phyloP scores from a whole-genome alignment of 148 eudicot genomes.

The Arctostaphylos glauca region DNA sequence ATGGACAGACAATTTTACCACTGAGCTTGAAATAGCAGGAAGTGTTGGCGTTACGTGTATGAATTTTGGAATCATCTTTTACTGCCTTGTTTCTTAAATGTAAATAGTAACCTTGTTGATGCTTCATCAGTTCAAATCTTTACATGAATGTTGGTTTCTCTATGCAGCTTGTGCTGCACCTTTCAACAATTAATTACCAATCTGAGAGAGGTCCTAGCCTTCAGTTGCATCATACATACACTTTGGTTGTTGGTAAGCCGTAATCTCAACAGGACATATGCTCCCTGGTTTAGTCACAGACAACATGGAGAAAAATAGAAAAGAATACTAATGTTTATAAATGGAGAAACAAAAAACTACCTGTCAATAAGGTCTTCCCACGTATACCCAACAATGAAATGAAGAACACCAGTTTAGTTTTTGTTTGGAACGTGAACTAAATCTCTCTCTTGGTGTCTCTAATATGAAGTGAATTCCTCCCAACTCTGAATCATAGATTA shows the following conservation, averaged over 20 bases:
- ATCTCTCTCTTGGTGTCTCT: background rate
- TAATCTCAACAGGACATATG: background rate
- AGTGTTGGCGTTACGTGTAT: background rate
- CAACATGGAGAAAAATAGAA: background rate
- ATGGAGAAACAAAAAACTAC: background rate
- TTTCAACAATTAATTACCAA: background rate
- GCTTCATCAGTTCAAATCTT: background rate
- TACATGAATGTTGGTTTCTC: background rate
- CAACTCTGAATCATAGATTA: background rate
- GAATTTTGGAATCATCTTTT: background rate
- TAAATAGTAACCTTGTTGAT: background rate
- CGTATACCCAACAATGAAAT: background rate
- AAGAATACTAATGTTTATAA: background rate
- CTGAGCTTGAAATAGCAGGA: background rate
- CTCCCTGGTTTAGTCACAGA: background rate
- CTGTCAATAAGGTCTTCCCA: background rate
- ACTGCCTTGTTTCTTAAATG: background rate
- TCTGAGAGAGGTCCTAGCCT: background rate
- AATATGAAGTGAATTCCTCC: slow-evolving; percentile 7
- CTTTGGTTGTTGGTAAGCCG: background rate
- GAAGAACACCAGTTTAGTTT: too few species aligned
- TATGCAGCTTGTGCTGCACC: slow-evolving; percentile 3
- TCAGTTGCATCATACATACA: background rate
- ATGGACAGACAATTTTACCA: slow-evolving; percentile 7
- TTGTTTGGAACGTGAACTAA: background rate